Evolutionary conservation across 208 protist genomes (phyloP), one percentile per base, ranked within the genome.

Genomic region (Trypanosomatidae sp.): DNA sequence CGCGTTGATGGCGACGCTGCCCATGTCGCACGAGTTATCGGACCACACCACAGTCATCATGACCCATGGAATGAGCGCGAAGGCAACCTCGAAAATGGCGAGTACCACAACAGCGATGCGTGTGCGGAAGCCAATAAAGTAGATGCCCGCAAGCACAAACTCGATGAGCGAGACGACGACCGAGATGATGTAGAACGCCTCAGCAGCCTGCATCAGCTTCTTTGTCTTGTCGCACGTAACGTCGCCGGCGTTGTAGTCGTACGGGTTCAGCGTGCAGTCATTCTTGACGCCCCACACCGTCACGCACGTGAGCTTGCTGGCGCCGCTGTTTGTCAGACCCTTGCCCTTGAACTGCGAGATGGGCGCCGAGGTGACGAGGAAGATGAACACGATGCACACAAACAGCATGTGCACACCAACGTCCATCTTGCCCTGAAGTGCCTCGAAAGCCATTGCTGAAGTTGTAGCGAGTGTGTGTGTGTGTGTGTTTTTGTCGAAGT

Each of bases 151-250:
- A 27, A 71, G 40, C n/a, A 69, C 38, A 38, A 15, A 33, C 23
- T 57, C 35, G 7, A 62, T 24, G 13, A 76, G 46, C 32, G 60
- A 43, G 33, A 76, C 46, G 21, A 72, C 26, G n/a, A 76, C 63
- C 18, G 63, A 53, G 38, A 81, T 67, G 53, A 81, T 75, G 57
- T 65, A 61, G 32, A 81, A 75, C 30, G 71, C 71, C 52, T 71
- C 62, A 22, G 58, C 10, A 0, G 50, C 55, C 60, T 72, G 61
- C 45, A 81, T 69, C 21, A 81, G 51, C 53, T 56, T 47, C 48
- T 61, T 61, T 27, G 56, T 6, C 21, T 38, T 38, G 16, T 22
- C 33, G 40, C 48, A 58, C 13, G 2, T 32, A 11, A 71, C 41
- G 35, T 37, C 37, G 27, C 30, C 20, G 7, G 53, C 18, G 44